These are phyloP conservation scores for Dothistroma pini DNA, from an alignment of 2,329 filamentous ascomycete genomes.

Conservation along the genomic window DNA sequence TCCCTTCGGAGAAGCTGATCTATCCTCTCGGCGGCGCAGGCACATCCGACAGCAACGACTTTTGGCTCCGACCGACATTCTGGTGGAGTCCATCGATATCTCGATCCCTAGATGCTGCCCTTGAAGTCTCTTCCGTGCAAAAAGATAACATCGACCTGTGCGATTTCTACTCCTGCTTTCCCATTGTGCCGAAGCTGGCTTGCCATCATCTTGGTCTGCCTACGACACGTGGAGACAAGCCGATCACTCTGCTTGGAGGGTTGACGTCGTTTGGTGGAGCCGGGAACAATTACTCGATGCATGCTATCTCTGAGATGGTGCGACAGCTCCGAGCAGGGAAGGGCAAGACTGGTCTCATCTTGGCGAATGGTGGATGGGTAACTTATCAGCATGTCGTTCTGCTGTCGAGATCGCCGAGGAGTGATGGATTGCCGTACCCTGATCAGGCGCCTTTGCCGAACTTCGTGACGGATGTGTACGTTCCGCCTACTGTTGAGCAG, in stretches of 20 bases:
- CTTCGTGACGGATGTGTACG: constrained; percentile 39
- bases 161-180: constrained; percentile 63
- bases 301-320: constrained; percentile 57
- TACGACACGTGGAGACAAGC: constrained; percentile 42
- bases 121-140: constrained; percentile 47
- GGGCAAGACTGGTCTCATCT: constrained; percentile 52
- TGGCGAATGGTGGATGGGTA: constrained; percentile 64
- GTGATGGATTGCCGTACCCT: constrained; percentile 45
- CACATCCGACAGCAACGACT: constrained; percentile 55
- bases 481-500: constrained; percentile 41
- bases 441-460: constrained; percentile 44
- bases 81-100: constrained; percentile 57
- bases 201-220: constrained; percentile 57
- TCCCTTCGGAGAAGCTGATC: constrained; percentile 57
- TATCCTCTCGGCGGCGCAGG: constrained; percentile 63
- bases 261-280: constrained; percentile 67
- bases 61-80: constrained; percentile 61
- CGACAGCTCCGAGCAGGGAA: constrained; percentile 49
- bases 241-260: constrained; percentile 61
- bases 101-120: constrained; percentile 53
- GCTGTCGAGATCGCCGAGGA: constrained; percentile 49
- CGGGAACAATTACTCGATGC: constrained; percentile 69
- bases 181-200: constrained; percentile 65
- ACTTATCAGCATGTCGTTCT: constrained; percentile 63
- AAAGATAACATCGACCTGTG: constrained; percentile 56